Evolutionary conservation across 1,139 yeast species (phyloP).

Genomic region (Geotrichum klebahnii): DNA sequence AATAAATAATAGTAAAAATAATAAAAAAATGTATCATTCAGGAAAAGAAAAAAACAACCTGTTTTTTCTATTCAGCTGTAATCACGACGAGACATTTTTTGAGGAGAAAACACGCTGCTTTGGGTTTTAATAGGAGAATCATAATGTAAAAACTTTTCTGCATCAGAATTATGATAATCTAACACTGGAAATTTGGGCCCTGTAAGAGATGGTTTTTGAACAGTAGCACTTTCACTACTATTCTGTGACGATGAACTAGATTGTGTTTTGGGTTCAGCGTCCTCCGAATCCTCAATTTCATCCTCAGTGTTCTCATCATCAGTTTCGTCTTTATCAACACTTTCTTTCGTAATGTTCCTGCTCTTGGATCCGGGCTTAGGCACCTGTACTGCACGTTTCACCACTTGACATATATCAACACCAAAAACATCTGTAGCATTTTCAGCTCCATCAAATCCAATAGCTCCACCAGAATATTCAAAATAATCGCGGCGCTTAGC

Average conservation of each 20-base stretch:
- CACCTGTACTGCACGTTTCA: slow-evolving; percentile 49
- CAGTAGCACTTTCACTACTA: background rate
- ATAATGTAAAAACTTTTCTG: slow-evolving; percentile 24
- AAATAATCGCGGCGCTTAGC: slow-evolving; percentile 32
- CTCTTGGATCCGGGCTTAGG: slow-evolving; percentile 15
- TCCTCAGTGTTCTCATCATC: slow-evolving; percentile 19
- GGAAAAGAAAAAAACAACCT: too few species aligned
- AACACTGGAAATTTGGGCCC: slow-evolving; percentile 5
- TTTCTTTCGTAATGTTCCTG: background rate
- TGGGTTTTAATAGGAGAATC: slow-evolving; percentile 36
- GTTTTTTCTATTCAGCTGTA: too few species aligned
- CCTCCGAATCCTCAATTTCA: slow-evolving; percentile 10
- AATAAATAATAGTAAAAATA: too few species aligned
- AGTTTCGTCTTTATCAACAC: slow-evolving; percentile 21
- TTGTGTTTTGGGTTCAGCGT: background rate
- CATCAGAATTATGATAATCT: slow-evolving; percentile 18
- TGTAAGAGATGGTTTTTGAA: background rate
- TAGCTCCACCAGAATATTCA: slow-evolving; percentile 31
- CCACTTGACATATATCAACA: slow-evolving; percentile 55
- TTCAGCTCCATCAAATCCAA: slow-evolving; percentile 27
- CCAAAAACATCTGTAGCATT: slow-evolving; percentile 48
- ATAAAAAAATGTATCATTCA: too few species aligned
- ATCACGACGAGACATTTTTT: slow-evolving; percentile 21
- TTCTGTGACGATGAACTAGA: background rate
- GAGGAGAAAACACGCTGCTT: slow-evolving; percentile 29